Evolutionary conservation across 1,284 basidiomycete species (phyloP).

Genomic region (Irpex sp.): DNA sequence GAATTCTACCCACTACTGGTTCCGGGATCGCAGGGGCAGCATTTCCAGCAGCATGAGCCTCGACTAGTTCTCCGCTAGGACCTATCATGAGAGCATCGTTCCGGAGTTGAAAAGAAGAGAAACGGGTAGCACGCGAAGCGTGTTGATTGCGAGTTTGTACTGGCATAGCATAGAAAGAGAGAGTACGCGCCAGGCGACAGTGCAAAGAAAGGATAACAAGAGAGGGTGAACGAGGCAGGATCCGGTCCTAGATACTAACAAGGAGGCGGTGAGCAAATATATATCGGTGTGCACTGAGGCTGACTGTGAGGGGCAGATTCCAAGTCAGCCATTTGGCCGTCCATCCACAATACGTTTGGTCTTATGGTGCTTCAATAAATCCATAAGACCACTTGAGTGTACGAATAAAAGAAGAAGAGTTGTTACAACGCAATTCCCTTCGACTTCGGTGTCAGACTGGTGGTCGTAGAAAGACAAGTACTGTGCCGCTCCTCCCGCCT

Average conservation of each 20-base stretch:
- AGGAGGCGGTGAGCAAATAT: neutral
- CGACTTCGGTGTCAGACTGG: neutral
- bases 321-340: neutral
- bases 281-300: neutral
- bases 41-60: slow-evolving; percentile 3
- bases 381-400: too few relatives aligned
- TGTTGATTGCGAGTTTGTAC: neutral
- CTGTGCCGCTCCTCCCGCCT: neutral
- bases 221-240: neutral
- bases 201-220: neutral
- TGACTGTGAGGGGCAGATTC: too few relatives aligned
- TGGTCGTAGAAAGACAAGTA: neutral
- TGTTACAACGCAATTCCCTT: too few relatives aligned
- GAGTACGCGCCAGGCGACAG: neutral
- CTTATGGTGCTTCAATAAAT: too few relatives aligned
- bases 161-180: neutral
- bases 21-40: slow-evolving; percentile 2
- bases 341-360: too few relatives aligned
- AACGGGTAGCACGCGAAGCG: neutral
- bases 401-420: too few relatives aligned
- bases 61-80: slow-evolving; percentile 13
- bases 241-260: neutral
- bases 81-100: slow-evolving; percentile 9
- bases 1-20: neutral
- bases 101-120: neutral